Conservation (phyloP, 23 red algal species). For the Gracilariopsis chorda region DNA sequence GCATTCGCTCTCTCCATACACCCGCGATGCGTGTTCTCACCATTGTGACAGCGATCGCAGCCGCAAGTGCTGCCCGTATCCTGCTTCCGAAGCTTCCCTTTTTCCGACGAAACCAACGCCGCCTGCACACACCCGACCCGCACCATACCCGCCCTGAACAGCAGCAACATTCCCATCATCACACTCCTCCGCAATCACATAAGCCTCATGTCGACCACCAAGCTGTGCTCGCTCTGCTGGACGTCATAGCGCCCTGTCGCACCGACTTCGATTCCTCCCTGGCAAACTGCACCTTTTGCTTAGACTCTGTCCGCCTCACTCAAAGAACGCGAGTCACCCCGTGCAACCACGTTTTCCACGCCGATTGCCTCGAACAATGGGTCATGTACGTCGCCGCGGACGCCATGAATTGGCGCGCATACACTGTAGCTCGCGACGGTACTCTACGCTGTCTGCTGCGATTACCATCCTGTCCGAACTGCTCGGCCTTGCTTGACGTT, state of each 20-base stretch:
- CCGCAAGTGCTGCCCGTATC: not conserved
- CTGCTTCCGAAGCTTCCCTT: not conserved
- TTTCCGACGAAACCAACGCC: not conserved
- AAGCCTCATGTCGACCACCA: too few species aligned
- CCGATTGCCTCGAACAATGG: conserved; percentile 3
- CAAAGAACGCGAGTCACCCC: not conserved
- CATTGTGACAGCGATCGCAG: not conserved
- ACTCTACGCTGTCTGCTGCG: not conserved
- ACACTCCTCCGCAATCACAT: too few species aligned
- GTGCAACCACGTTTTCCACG: conserved; percentile 1
- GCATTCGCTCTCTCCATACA: too few species aligned
- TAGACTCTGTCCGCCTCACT: not conserved
- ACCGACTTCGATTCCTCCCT: not conserved
- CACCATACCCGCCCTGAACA: not conserved
- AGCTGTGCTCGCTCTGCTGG: not conserved
- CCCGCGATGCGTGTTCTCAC: not conserved
- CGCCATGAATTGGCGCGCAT: not conserved
- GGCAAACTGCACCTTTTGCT: conserved; percentile 18
- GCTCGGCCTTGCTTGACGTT: not conserved
- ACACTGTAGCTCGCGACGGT: not conserved
- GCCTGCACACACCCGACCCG: not conserved
- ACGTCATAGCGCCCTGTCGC: not conserved
- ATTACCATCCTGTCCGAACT: conserved; percentile 16
- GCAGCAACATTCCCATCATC: not conserved
- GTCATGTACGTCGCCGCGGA: not conserved